Percentiles rank a stretch among this genome's conserved stretches.
Conservation (phyloP, 148 eudicot species). For the Chenopodium suecicum region DNA sequence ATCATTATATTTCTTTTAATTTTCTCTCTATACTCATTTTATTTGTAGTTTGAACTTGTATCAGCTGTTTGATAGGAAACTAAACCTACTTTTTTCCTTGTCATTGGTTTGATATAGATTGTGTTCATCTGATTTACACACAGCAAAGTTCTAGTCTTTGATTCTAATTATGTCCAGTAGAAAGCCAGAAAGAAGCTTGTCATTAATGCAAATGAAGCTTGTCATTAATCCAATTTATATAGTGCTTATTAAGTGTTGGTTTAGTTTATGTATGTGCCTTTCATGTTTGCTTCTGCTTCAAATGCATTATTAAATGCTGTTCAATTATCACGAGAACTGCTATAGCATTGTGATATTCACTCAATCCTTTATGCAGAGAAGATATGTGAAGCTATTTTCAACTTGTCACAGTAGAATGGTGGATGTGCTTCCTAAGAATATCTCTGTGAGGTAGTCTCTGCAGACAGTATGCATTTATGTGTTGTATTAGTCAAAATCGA, state of each 20-base stretch:
- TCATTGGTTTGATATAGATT: neutral
- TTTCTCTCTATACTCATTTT: neutral
- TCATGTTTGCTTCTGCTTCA: neutral
- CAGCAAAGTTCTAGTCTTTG: neutral
- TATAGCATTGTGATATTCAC: neutral
- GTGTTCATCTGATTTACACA: neutral
- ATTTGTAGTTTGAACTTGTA: neutral
- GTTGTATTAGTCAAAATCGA: too few species aligned
- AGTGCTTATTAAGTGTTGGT: neutral
- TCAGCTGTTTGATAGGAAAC: neutral
- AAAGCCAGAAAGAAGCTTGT: neutral
- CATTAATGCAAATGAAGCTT: neutral
- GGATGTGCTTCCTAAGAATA: constrained; percentile 58
- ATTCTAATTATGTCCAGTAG: neutral
- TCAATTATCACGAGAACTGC: neutral
- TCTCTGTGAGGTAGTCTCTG: constrained; percentile 53
- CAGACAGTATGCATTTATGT: neutral
- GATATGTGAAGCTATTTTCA: constrained; percentile 57
- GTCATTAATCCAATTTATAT: neutral
- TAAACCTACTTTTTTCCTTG: neutral
- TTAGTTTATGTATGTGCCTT: neutral
- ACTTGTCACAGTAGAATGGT: constrained; percentile 83
- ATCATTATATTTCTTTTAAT: neutral
- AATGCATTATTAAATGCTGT: neutral
- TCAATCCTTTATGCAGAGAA: constrained; percentile 45